A percentile compares a stretch with the other conserved stretches of the same genome.
phyloP scores from a whole-genome alignment of 1,139 yeast species.

The Candida tetrigidarum region DNA sequence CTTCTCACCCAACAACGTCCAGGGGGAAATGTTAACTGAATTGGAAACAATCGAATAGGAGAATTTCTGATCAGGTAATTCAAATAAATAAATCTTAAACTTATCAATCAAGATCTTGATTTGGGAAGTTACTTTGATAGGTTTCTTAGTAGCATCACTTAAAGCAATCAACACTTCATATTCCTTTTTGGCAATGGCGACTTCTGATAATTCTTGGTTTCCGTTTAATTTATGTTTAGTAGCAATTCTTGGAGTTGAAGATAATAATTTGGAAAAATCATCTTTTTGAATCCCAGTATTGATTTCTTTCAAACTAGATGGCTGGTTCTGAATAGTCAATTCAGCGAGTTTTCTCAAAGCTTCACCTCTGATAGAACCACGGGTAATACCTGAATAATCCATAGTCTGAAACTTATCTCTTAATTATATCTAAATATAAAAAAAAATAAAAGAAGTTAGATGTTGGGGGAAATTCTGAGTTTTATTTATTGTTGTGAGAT shows the following conservation, averaged over 20 bases:
- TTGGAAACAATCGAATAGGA: conserved; percentile 25
- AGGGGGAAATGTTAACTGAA: conserved; percentile 37
- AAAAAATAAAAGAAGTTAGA: background rate
- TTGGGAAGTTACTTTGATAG: conserved; percentile 44
- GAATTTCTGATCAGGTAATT: conserved; percentile 56
- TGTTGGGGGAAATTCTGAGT: no score
- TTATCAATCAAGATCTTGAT: conserved; percentile 57
- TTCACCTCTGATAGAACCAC: conserved; percentile 57
- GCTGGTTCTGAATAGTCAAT: conserved; percentile 29
- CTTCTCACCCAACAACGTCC: conserved; percentile 39
- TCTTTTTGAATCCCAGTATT: conserved; percentile 21
- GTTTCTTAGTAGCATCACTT: conserved; percentile 53
- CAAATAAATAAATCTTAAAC: conserved; percentile 61
- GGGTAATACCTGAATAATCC: conserved; percentile 44
- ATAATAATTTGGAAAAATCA: conserved; percentile 30
- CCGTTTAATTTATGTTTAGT: conserved; percentile 5
- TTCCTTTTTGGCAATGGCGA: conserved; percentile 58
- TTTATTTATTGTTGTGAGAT: no score
- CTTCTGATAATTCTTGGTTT: conserved; percentile 23
- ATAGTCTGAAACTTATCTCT: conserved; percentile 14
- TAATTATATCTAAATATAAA: background rate
- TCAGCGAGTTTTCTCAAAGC: conserved; percentile 56
- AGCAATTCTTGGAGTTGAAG: conserved; percentile 23
- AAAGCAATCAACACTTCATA: conserved; percentile 74
- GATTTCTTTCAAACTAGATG: conserved; percentile 20